Base-by-base conservation (phyloP, 768 basidiomycete genomes). In the Asterophora parasitica region DNA sequence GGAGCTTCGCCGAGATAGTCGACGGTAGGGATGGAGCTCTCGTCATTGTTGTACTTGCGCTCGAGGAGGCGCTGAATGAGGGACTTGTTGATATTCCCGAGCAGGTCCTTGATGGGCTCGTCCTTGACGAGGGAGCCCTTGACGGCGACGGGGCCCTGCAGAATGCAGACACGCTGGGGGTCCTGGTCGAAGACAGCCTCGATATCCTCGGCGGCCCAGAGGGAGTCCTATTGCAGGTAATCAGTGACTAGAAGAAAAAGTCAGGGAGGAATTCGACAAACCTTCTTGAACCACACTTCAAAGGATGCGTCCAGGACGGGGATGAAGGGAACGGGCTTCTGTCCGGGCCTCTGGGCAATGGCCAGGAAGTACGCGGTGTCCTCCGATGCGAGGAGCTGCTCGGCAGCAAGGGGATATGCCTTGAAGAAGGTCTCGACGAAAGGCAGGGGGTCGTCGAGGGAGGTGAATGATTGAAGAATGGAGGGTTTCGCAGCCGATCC, bases 281-380 rank as follows among this genome's bases (percentile, higher is more conserved):
- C 91, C 86, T 99, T 99, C 79, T 99, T 98, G 75, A 99, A 98
- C 96, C 96, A 99, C 43, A 98, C 93, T 64, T 94, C 92, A 61
- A 98, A 98, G 56, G 69, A 83, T 16, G 85, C 82, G 63, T 97
- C 94, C 43, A 98, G 79, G 26, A 99, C 84, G 4, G 95, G 94
- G 57, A 99, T 96, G 75, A 97, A 99, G 0, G 96, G 96, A 6
- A 86, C 95, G 1, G 96, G 96, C 69, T 98, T 99, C 76, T 99
- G 96, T 3, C 92, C 93, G 10, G 92, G 90, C 40, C 96, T 81
- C 67, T 99, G 95, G 17, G 91, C 76, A 60, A 99, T 98, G 28
- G 91, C 87, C 32, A 98, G 80, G 82, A 99, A 98, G 71, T 84
- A 99, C 0, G 92, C 91, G 42, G 86, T 83, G 66, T 98, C 96